These are phyloP conservation scores for Scheffersomyces segobiensis DNA, from an alignment of 1,139 yeast species.

Conservation along the genomic window DNA sequence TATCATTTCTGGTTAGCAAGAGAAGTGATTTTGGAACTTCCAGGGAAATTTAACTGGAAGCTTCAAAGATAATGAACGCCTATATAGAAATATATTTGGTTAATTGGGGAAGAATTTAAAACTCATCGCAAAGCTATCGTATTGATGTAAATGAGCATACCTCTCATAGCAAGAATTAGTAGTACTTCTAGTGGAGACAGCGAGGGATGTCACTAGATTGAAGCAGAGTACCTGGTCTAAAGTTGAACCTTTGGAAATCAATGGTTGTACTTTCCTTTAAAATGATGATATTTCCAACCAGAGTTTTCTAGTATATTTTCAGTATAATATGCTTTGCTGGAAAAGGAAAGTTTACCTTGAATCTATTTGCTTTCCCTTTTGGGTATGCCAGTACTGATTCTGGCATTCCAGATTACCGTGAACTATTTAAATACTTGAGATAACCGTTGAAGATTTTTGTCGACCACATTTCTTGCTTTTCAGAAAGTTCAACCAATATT, in stretches of 20 bases:
- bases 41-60: background rate
- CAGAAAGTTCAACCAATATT: background rate
- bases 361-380: background rate
- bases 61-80: background rate
- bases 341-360: background rate
- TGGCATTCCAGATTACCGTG: background rate
- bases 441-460: background rate
- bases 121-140: too few species aligned
- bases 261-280: background rate
- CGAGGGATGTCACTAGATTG: background rate
- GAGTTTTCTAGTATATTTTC: background rate
- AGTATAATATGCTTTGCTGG: background rate
- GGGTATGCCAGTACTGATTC: background rate
- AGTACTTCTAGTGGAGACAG: background rate
- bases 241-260: too few species aligned
- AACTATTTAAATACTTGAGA: too few species aligned
- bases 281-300: background rate
- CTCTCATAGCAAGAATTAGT: background rate
- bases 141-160: background rate
- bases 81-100: too few species aligned
- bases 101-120: background rate
- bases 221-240: background rate
- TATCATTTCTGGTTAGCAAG: background rate
- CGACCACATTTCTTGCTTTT: background rate
- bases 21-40: background rate